These are phyloP conservation scores for Lagerstroemia speciosa DNA, from an alignment of 345 rosid species.

Conservation along the genomic window DNA sequence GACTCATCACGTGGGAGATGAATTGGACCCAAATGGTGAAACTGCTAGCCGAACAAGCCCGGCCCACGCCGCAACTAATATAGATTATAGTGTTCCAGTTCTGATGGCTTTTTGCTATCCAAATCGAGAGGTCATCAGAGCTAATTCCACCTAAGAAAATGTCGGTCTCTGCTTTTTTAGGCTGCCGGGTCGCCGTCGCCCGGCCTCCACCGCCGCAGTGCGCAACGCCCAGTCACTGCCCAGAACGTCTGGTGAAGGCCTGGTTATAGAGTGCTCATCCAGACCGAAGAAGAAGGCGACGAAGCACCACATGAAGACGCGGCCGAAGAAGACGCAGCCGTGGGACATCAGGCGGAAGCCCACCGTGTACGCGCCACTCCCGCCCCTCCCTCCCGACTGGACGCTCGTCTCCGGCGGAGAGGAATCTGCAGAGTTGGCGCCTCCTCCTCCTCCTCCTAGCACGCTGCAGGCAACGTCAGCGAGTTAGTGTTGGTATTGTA, in stretches of 20 bases:
- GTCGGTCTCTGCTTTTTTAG: constrained; percentile 15
- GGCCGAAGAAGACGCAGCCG: constrained; percentile 74
- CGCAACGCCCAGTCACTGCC: background rate
- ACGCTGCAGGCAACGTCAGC: background rate
- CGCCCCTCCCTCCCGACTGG: constrained; percentile 64
- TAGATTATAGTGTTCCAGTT: background rate
- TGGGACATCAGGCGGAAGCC: constrained; percentile 84
- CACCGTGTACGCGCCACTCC: constrained; percentile 63
- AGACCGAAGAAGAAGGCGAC: constrained; percentile 91
- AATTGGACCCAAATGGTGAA: too few relatives aligned
- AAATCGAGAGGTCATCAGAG: background rate
- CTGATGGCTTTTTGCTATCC: background rate
- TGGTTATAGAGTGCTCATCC: constrained; percentile 65
- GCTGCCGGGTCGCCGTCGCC: constrained; percentile 8
- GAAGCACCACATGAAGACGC: constrained; percentile 83
- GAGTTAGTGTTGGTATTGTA: background rate
- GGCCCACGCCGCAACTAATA: background rate
- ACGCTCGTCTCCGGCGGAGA: constrained; percentile 27
- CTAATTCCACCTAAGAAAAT: background rate
- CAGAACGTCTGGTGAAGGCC: constrained; percentile 11
- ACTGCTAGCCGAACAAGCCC: background rate
- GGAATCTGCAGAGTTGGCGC: background rate
- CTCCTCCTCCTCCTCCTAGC: background rate
- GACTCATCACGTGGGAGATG: too few relatives aligned
- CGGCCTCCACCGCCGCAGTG: background rate